Evolutionary conservation across 2,329 filamentous ascomycete genomes (phyloP).

Genomic region (Penicillium sp.): DNA sequence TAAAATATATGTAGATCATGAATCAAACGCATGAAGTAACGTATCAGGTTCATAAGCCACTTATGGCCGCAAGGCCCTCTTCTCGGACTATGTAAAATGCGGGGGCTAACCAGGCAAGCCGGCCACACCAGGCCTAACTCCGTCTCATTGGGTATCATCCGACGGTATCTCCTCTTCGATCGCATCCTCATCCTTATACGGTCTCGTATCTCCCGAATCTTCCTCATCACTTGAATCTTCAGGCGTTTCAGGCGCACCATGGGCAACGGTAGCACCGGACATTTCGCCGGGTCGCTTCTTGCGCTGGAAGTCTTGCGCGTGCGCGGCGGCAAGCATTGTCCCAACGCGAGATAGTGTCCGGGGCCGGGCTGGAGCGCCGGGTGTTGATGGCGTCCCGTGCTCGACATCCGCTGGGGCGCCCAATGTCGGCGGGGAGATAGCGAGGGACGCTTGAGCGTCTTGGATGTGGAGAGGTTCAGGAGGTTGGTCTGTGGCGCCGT

Average conservation of each 20-base stretch:
- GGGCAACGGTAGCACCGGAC: slow-evolving; percentile 39
- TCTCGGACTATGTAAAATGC: not conserved
- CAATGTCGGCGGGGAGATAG: slow-evolving; percentile 29
- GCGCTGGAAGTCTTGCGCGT: slow-evolving; percentile 91
- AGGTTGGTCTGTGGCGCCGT: slow-evolving; percentile 21
- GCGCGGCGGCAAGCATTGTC: slow-evolving; percentile 78
- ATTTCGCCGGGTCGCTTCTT: slow-evolving; percentile 61
- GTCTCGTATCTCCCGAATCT: slow-evolving; percentile 27
- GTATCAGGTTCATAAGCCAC: not conserved
- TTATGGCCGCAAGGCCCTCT: not conserved
- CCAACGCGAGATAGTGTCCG: slow-evolving; percentile 58
- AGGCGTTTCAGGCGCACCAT: slow-evolving; percentile 37
- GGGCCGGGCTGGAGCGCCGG: slow-evolving; percentile 32
- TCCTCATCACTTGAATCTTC: slow-evolving; percentile 47
- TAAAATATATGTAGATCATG: not conserved
- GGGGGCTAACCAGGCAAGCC: not conserved
- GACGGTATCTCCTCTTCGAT: slow-evolving; percentile 24
- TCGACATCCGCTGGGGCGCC: slow-evolving; percentile 18
- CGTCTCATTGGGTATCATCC: slow-evolving; percentile 12
- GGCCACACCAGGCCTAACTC: not conserved
- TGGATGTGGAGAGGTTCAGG: slow-evolving; percentile 33
- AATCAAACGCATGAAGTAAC: not conserved
- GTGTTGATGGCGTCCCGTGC: slow-evolving; percentile 27
- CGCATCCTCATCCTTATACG: slow-evolving; percentile 22
- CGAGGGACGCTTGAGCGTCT: slow-evolving; percentile 29